phyloP scores from a whole-genome alignment of 495 filamentous ascomycete species.

The Podospora pseudocomata region DNA sequence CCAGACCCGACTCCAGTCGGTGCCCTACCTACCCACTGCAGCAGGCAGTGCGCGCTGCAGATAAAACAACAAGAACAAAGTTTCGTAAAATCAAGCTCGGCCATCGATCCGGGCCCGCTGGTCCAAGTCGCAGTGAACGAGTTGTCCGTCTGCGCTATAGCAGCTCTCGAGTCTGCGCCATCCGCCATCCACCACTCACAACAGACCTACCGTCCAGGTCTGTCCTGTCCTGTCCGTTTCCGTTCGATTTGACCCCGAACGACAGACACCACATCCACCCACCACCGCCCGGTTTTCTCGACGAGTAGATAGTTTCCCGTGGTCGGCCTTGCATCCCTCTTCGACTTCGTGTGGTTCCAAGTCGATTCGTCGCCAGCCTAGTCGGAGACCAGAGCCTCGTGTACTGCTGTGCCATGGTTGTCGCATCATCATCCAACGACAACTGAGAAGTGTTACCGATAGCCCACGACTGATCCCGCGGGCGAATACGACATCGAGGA shows the following conservation, averaged over 20 bases:
- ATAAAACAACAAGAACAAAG: slow-evolving; percentile 11
- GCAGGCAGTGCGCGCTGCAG: not conserved
- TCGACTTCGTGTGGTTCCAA: not conserved
- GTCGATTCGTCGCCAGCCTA: not conserved
- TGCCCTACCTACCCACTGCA: not conserved
- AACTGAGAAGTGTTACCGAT: slow-evolving; percentile 8
- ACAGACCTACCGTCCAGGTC: too few relatives aligned
- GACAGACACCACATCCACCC: not conserved
- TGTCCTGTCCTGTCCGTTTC: too few relatives aligned
- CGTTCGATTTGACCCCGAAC: not conserved
- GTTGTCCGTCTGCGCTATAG: not conserved
- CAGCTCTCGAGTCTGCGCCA: not conserved
- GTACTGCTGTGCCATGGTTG: slow-evolving; percentile 26
- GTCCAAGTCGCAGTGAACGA: not conserved
- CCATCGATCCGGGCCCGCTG: not conserved
- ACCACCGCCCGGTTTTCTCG: too few relatives aligned
- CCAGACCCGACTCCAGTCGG: not conserved
- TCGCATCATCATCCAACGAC: slow-evolving; percentile 22
- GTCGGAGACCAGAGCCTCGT: not conserved
- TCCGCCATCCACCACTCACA: too few relatives aligned
- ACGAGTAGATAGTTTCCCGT: not conserved
- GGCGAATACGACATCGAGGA: not conserved
- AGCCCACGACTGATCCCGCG: not conserved
- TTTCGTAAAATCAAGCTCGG: not conserved
- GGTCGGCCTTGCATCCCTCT: not conserved